Evolutionary conservation across 176 grass and related monocot genomes (phyloP).

Genomic region (Guadua angustifolia): DNA sequence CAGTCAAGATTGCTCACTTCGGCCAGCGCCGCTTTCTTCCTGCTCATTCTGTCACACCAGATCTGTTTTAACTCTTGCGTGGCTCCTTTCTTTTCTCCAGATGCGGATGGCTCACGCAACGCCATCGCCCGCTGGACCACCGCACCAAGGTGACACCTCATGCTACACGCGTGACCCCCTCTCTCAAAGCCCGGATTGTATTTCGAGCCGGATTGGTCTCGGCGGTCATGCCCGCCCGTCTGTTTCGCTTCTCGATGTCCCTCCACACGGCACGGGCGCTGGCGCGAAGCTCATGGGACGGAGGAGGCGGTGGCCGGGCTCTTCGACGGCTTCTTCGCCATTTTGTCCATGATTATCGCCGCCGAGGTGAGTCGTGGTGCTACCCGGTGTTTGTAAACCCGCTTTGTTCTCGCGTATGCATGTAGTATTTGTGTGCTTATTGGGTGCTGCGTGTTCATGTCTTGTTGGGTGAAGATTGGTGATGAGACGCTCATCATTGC

Average conservation of each 20-base stretch:
- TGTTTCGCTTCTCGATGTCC: conserved; percentile 38
- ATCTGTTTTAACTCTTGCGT: not conserved
- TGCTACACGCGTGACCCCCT: not conserved
- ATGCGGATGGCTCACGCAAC: conserved; percentile 7
- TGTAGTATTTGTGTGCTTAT: too few species aligned
- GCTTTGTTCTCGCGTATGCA: not conserved
- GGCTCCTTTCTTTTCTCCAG: not conserved
- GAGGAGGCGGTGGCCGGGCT: conserved; percentile 59
- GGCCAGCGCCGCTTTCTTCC: not conserved
- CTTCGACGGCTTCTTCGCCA: conserved; percentile 89
- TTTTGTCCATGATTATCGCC: conserved; percentile 81
- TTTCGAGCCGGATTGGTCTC: not conserved
- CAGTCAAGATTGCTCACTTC: conserved; percentile 29
- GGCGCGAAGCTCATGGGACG: not conserved
- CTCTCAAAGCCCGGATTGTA: not conserved
- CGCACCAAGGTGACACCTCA: conserved; percentile 52
- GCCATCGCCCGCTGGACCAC: conserved; percentile 44
- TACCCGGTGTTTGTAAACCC: too few species aligned
- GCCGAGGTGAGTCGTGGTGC: conserved; percentile 59
- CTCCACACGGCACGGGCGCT: conserved; percentile 7
- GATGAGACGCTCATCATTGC: too few species aligned
- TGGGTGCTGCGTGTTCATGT: too few species aligned
- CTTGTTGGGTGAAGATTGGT: too few species aligned
- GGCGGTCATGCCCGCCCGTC: not conserved
- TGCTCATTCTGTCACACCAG: not conserved